Base-by-base conservation (phyloP, 768 basidiomycete species). In the Leccinum disarticulatum region DNA sequence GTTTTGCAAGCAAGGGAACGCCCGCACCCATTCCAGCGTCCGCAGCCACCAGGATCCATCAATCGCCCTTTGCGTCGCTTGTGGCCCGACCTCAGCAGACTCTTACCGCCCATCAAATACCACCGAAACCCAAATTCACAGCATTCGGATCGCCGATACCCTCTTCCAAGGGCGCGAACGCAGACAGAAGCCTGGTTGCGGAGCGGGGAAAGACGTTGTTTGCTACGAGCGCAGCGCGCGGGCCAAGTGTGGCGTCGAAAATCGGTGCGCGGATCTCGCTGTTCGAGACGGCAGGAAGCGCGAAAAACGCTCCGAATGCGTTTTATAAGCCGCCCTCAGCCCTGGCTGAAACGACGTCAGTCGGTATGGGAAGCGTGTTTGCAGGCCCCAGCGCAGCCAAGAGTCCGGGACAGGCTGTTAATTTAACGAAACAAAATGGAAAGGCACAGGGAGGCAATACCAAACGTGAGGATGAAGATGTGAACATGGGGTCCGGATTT, bases 241-340 rank as follows among this genome's bases (percentile, higher is more conserved):
- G 43, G 17, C 27, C 55, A 5, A 59, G 61, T 48, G 36, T 47
- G 6, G 6, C 35, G n/a, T 31, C 25, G 54, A 64, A 65, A 52
- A 41, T 55, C 10, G 30, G 43, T 22, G 27, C 61, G 2, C 59
- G 53, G 68, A 36, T 70, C 56, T 69, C 69, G 14, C 59, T 77
- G 3, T 83, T 86, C 57, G 77, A 79, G 7, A 78, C 80, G 2
- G 55, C 66, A 2, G 77, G 78, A 17, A 80, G 78, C 27, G 86
- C 87, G 1, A 80, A 80, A 53, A 77, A 76, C 33, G 78, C 80
- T 9, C 79, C 77, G 25, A 90, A 90, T 62, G 88, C 88, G 4
- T 90, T 90, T 68, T 90, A 84, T 66, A 77, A 80, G 38, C 87
- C 85, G 0, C 80, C 83, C 4, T 63, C 72, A 11, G 56, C 69